Evolutionary conservation across 176 grass and related monocot species (phyloP).

Genomic region (Oryza officinalis): DNA sequence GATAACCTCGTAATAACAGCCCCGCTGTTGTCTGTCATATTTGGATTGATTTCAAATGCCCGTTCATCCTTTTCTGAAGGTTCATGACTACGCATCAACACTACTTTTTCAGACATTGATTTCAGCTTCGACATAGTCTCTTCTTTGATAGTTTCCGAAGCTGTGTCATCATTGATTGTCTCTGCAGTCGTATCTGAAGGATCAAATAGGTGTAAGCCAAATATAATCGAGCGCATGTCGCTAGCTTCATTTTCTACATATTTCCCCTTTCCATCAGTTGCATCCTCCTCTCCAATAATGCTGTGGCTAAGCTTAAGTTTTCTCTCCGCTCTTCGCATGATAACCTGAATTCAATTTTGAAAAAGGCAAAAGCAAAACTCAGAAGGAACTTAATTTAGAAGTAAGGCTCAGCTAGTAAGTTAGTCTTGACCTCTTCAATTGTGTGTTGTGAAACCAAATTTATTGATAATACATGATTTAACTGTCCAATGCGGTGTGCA

Average conservation of each 20-base stretch:
- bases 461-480: constrained; percentile 90
- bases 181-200: constrained; percentile 48
- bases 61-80: constrained; percentile 51
- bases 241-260: constrained; percentile 59
- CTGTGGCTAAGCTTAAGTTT: constrained; percentile 86
- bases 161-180: constrained; percentile 35
- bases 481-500: constrained; percentile 93
- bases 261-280: constrained; percentile 42
- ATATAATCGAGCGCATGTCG: constrained; percentile 81
- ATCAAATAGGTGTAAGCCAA: constrained; percentile 77
- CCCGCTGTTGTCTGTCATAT: constrained; percentile 36
- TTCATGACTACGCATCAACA: constrained; percentile 68
- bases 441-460: constrained; percentile 85
- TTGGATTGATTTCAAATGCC: constrained; percentile 79
- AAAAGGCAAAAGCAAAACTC: constrained; percentile 3
- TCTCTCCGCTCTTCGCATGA: constrained; percentile 93
- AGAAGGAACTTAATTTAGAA: constrained; percentile 23
- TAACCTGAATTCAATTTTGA: constrained; percentile 57
- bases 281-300: constrained; percentile 63
- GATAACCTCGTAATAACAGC: constrained; percentile 40
- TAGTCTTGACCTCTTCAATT: constrained; percentile 80
- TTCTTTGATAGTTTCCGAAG: constrained; percentile 33
- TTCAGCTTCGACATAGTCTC: constrained; percentile 63
- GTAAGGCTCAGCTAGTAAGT: constrained; percentile 13
- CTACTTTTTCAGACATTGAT: constrained; percentile 70